Evolutionary conservation across 257 asterid species (phyloP).

Genomic region (Gynochthodes officinalis): DNA sequence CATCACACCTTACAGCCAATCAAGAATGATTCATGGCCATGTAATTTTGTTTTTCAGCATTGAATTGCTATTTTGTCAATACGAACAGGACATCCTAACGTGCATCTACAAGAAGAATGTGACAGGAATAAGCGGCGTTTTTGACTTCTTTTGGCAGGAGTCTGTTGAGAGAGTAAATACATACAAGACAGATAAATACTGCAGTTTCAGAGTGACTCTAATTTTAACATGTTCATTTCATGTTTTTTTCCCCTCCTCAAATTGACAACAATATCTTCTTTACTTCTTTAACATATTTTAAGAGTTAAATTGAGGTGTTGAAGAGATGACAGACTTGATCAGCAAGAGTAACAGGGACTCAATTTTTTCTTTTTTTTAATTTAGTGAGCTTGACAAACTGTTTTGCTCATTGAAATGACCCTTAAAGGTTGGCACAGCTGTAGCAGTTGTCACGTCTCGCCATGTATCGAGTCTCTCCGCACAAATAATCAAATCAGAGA

Average conservation of each 20-base stretch:
- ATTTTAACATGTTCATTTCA: too few species aligned
- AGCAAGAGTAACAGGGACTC: too few species aligned
- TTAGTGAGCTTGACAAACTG: too few species aligned
- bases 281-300: too few species aligned
- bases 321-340: too few species aligned
- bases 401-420: conserved; percentile 8
- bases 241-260: too few species aligned
- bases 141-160: background rate
- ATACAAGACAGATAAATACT: background rate
- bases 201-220: background rate
- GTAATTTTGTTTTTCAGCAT: background rate
- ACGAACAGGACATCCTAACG: background rate
- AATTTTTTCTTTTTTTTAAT: too few species aligned
- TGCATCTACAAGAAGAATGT: background rate
- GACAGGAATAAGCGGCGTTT: background rate
- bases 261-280: too few species aligned
- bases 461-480: background rate
- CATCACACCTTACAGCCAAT: too few species aligned
- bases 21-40: too few species aligned
- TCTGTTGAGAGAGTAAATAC: background rate
- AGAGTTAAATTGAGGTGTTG: too few species aligned
- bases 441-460: background rate
- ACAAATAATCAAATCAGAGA: background rate
- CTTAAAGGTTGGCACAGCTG: background rate
- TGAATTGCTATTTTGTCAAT: background rate